A percentile compares a stretch with the other conserved stretches of the same genome.
phyloP scores from a whole-genome alignment of 495 filamentous ascomycete species.

The Penicillium paradoxum region DNA sequence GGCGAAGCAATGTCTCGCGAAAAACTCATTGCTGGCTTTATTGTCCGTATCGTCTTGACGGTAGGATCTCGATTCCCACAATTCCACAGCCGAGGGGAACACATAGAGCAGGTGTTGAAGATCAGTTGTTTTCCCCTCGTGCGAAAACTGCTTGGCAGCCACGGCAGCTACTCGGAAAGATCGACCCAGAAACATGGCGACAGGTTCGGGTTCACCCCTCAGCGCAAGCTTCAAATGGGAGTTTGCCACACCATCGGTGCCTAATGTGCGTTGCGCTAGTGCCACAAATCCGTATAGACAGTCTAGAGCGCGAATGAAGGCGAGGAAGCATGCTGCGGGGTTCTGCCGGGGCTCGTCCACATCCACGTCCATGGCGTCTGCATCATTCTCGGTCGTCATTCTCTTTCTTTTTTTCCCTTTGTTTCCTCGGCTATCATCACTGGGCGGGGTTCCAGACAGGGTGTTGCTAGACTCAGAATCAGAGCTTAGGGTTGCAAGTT shows the following conservation, averaged over 20 bases:
- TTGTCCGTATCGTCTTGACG: slow-evolving; percentile 36
- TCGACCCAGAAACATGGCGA: slow-evolving; percentile 43
- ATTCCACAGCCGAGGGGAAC: slow-evolving; percentile 33
- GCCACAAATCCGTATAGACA: slow-evolving; percentile 33
- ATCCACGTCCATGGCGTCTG: slow-evolving; percentile 35
- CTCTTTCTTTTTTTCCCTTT: slow-evolving; percentile 47
- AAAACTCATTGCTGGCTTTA: slow-evolving; percentile 40
- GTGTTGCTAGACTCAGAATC: slow-evolving; percentile 39
- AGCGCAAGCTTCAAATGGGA: slow-evolving; percentile 52
- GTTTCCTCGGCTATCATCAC: slow-evolving; percentile 24
- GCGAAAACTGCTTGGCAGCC: slow-evolving; percentile 30
- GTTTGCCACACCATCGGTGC: slow-evolving; percentile 35
- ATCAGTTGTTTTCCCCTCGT: slow-evolving; percentile 34
- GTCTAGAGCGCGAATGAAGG: slow-evolving; percentile 37
- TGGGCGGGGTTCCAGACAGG: slow-evolving; percentile 30
- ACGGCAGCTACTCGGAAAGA: slow-evolving; percentile 35
- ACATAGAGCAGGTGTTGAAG: slow-evolving; percentile 40
- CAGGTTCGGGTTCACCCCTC: slow-evolving; percentile 41
- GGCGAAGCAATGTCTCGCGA: slow-evolving; percentile 37
- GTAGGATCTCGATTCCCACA: slow-evolving; percentile 45
- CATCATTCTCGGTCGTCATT: slow-evolving; percentile 28
- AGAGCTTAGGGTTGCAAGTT: slow-evolving; percentile 19
- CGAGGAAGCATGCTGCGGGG: slow-evolving; percentile 35
- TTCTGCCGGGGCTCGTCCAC: slow-evolving; percentile 33
- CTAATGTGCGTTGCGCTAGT: slow-evolving; percentile 24